Conservation (phyloP, 306 rosid species). For the Cucurbita argyrosperma region DNA sequence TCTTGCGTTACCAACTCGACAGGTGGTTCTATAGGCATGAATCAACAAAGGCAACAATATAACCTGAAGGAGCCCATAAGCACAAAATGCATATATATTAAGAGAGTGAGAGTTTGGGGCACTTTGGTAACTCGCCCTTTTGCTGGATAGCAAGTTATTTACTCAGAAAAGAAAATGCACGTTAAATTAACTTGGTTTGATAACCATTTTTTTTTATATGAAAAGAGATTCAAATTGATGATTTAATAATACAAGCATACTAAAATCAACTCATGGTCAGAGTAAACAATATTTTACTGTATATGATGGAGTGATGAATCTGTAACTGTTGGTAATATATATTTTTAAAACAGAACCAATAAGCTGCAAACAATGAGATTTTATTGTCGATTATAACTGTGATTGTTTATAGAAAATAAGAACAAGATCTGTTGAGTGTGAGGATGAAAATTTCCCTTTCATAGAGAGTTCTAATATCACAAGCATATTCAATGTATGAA, state of each 20-base stretch:
- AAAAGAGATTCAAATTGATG: background rate
- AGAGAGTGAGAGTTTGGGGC: background rate
- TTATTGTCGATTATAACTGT: background rate
- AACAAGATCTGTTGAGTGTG: constrained; percentile 13
- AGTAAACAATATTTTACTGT: background rate
- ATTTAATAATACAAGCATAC: background rate
- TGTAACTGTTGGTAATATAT: background rate
- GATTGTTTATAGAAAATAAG: background rate
- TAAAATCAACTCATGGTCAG: background rate
- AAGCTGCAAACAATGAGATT: background rate
- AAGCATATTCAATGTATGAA: constrained; percentile 21
- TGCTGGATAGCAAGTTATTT: background rate
- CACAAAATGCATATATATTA: background rate
- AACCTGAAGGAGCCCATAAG: background rate
- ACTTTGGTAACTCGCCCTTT: background rate
- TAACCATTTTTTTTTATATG: background rate
- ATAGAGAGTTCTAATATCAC: constrained; percentile 7
- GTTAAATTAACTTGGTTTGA: background rate
- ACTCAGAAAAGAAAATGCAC: background rate
- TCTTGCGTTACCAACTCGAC: background rate
- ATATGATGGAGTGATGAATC: background rate
- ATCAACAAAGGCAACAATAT: background rate
- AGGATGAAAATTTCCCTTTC: constrained; percentile 14
- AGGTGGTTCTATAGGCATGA: background rate
- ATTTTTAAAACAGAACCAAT: background rate